Percentiles rank a stretch among this genome's conserved stretches.
Conservation (phyloP, 2,329 filamentous ascomycete genomes). For the Fusarium sulawesiense region DNA sequence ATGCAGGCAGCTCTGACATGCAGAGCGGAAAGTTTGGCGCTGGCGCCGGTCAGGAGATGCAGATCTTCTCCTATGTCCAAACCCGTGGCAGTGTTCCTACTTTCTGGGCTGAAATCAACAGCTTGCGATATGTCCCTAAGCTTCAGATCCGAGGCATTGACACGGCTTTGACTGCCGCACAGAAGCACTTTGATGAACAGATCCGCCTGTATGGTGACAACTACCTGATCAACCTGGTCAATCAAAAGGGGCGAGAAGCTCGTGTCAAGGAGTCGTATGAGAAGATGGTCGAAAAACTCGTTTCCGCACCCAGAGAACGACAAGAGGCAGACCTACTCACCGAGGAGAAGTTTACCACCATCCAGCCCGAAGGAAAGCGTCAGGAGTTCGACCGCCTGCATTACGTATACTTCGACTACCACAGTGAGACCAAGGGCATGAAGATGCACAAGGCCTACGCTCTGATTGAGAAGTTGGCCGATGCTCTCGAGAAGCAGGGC, state of each 20-base stretch:
- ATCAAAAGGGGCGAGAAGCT: slow-evolving; percentile 92
- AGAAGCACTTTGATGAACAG: slow-evolving; percentile 92
- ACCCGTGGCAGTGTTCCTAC: slow-evolving; percentile 96
- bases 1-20: slow-evolving; percentile 79
- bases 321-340: slow-evolving; percentile 73
- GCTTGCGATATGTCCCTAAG: slow-evolving; percentile 88
- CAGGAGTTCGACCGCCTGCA: slow-evolving; percentile 85
- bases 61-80: slow-evolving; percentile 94
- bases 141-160: slow-evolving; percentile 89
- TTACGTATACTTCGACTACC: slow-evolving; percentile 98
- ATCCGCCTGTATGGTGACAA: slow-evolving; percentile 95
- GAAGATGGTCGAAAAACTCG: slow-evolving; percentile 81
- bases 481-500: slow-evolving; percentile 80
- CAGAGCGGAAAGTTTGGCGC: slow-evolving; percentile 76
- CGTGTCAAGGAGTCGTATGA: slow-evolving; percentile 94
- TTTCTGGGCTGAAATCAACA: slow-evolving; percentile 97
- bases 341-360: slow-evolving; percentile 82
- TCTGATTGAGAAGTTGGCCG: slow-evolving; percentile 82
- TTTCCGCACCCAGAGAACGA: slow-evolving; percentile 74
- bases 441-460: slow-evolving; percentile 92
- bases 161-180: slow-evolving; percentile 79
- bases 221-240: slow-evolving; percentile 96
- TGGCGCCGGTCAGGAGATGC: slow-evolving; percentile 76
- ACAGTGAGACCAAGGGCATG: slow-evolving; percentile 95
- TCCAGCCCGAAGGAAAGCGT: slow-evolving; percentile 71